Evolutionary conservation across 2,329 filamentous ascomycete genomes (phyloP), one percentile per base, ranked within the genome.

Genomic region (Cercospora nicotianae): DNA sequence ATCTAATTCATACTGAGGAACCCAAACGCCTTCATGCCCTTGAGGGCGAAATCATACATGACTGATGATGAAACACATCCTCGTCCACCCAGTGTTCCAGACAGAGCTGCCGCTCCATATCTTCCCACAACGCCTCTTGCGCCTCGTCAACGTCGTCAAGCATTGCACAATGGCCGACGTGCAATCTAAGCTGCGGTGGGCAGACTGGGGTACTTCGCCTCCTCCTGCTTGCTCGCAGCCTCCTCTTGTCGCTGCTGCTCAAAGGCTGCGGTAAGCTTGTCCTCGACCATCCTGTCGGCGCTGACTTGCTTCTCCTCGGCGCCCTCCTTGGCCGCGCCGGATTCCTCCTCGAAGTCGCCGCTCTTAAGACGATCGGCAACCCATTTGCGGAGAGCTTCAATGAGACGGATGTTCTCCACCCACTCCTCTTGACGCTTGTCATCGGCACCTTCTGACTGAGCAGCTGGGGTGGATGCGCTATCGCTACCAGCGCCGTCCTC

Each of bases 361-460:
- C 80, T 78, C 67, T 86, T 82, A 23, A 90, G 79, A 63, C 85
- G 81, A 60, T 85, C 82, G 65, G 84, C 83, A 72, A 89, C 83
- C 77, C 85, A 86, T 20, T 83, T 83, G 53, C 87, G 83, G 39
- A 90, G 81, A 61, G 83, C 82, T 78, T 89, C 87, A 31, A 90
- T 86, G 9, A 87, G 82, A n/a, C 87, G 85, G 64, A 88, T 86
- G 77, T 89, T 88, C 76, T 88, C 86, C 9, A 89, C 84, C 87
- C 87, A 90, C 5, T 79, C 78, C 70, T 86, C 83, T 69, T 87
- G 84, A 26, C 75, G 76, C 72, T 80, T 79, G 69, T 85, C 83
- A 45, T 84, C 82, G 57, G 73, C 68, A 57, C 67, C 72, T 65
- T 77, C 73, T 16, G 75, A 76, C 18, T 71, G 64, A 33, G 74